phyloP scores from a whole-genome alignment of 2,329 filamentous ascomycete species.

The Exophiala phaeomuriformis region DNA sequence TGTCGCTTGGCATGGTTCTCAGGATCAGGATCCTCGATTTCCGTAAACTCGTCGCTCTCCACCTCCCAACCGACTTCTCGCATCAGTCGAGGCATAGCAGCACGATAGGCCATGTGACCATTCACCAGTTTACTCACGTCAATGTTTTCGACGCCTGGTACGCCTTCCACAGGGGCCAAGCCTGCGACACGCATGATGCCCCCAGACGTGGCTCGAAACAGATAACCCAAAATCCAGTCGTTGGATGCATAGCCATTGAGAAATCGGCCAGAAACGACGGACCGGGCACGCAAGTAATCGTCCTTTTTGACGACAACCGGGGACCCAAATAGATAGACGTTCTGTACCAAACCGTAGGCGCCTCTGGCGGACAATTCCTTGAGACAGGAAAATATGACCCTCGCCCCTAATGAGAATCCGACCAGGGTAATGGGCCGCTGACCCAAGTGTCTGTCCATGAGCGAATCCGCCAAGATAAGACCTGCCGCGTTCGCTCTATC shows the following conservation, averaged over 20 bases:
- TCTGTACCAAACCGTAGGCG: slow-evolving; percentile 81
- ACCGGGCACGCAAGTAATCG: slow-evolving; percentile 72
- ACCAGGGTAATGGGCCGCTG: slow-evolving; percentile 87
- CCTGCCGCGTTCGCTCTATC: slow-evolving; percentile 83
- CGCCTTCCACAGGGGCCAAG: slow-evolving; percentile 63
- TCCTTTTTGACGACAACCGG: slow-evolving; percentile 87
- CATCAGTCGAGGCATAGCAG: slow-evolving; percentile 80
- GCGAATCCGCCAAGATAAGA: slow-evolving; percentile 85
- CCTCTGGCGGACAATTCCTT: slow-evolving; percentile 78
- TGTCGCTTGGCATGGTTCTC: slow-evolving; percentile 85
- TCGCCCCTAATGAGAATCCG: slow-evolving; percentile 84
- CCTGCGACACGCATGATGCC: slow-evolving; percentile 86
- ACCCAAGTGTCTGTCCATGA: slow-evolving; percentile 85
- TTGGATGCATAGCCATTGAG: slow-evolving; percentile 90
- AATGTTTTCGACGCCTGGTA: slow-evolving; percentile 81
- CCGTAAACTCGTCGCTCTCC: slow-evolving; percentile 85
- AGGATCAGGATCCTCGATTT: slow-evolving; percentile 95
- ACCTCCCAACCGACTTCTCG: slow-evolving; percentile 86
- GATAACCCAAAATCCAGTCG: slow-evolving; percentile 94
- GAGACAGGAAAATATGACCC: slow-evolving; percentile 87
- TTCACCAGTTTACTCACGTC: slow-evolving; percentile 78
- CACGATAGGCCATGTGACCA: slow-evolving; percentile 95
- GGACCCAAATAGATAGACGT: slow-evolving; percentile 90
- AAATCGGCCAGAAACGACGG: slow-evolving; percentile 85
- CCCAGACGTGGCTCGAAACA: slow-evolving; percentile 89